Conservation (phyloP, 2,329 filamentous ascomycete genomes). For the Fusarium dimerum region DNA sequence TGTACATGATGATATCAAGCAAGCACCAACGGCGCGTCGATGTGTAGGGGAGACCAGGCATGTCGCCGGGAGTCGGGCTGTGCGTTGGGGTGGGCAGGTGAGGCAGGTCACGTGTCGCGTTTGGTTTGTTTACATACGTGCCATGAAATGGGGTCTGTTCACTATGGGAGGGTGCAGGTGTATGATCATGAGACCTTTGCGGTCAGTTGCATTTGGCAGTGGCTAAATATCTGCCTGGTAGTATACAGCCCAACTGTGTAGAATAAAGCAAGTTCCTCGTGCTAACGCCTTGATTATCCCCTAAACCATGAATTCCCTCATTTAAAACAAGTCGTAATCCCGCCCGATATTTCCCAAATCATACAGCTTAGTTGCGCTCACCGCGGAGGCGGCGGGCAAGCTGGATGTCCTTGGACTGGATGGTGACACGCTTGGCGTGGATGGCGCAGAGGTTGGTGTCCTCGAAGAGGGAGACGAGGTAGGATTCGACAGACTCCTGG, state of each 20-base stretch:
- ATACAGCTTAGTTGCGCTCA: conserved; percentile 72
- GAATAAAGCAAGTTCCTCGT: conserved; percentile 43
- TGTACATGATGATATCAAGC: no score
- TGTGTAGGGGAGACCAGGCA: no score
- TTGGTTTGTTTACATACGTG: neutral
- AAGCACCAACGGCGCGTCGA: no score
- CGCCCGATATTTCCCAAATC: conserved; percentile 30
- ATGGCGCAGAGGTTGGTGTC: conserved; percentile 99
- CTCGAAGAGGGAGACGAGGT: conserved; percentile 97
- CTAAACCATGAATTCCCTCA: conserved; percentile 40
- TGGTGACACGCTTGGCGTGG: conserved; percentile 99
- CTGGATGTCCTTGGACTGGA: conserved; percentile 97
- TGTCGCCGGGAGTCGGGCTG: no score
- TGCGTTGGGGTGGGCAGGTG: no score
- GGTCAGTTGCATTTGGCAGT: conserved; percentile 28
- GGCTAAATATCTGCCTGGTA: conserved; percentile 33
- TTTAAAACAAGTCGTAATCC: conserved; percentile 44
- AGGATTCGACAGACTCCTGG: conserved; percentile 98
- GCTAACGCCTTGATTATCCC: conserved; percentile 49
- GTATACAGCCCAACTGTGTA: conserved; percentile 44
- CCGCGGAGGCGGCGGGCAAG: conserved; percentile 93
- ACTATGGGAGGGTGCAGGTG: neutral
- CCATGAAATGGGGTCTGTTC: neutral
- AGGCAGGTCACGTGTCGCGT: no score
- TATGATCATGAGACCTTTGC: conserved; percentile 19